Conservation (phyloP, 1,284 basidiomycete genomes). For the Termitomyces sp. region DNA sequence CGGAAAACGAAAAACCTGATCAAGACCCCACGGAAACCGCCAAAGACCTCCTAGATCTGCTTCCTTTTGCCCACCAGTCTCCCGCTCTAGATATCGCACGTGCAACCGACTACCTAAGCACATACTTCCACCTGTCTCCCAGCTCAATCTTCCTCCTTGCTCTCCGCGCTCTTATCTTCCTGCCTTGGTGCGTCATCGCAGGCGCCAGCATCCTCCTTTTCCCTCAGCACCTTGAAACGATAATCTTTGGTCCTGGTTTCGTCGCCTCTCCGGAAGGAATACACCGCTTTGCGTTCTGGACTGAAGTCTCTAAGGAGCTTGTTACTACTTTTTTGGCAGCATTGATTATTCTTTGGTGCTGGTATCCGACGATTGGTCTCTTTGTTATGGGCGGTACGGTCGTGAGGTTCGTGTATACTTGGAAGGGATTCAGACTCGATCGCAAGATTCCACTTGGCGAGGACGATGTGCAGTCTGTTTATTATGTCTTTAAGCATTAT, state of each 20-base stretch:
- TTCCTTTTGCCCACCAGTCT: conserved; percentile 10
- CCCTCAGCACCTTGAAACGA: conserved; percentile 28
- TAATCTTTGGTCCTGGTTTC: conserved; percentile 35
- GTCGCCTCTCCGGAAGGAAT: conserved; percentile 27
- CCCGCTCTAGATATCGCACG: conserved; percentile 1
- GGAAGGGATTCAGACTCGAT: conserved; percentile 29
- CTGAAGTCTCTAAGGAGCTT: conserved; percentile 32
- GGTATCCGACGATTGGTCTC: conserved; percentile 18
- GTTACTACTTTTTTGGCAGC: conserved; percentile 32
- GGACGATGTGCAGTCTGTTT: conserved; percentile 38
- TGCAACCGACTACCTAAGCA: conserved; percentile 4
- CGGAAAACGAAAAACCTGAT: background rate
- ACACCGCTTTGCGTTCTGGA: conserved; percentile 38
- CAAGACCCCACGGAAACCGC: background rate
- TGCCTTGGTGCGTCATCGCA: conserved; percentile 40
- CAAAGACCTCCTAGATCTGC: conserved; percentile 8
- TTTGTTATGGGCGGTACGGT: conserved; percentile 15
- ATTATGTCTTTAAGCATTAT: conserved; percentile 26
- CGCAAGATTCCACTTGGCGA: conserved; percentile 30
- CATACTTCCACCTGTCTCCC: background rate
- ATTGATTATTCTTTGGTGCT: conserved; percentile 17
- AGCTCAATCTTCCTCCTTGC: conserved; percentile 1
- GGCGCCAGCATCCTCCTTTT: conserved; percentile 36
- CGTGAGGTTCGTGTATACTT: conserved; percentile 27
- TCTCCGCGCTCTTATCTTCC: conserved; percentile 26